phyloP scores from a whole-genome alignment of 257 asterid species.

The Solanum sitiens region DNA sequence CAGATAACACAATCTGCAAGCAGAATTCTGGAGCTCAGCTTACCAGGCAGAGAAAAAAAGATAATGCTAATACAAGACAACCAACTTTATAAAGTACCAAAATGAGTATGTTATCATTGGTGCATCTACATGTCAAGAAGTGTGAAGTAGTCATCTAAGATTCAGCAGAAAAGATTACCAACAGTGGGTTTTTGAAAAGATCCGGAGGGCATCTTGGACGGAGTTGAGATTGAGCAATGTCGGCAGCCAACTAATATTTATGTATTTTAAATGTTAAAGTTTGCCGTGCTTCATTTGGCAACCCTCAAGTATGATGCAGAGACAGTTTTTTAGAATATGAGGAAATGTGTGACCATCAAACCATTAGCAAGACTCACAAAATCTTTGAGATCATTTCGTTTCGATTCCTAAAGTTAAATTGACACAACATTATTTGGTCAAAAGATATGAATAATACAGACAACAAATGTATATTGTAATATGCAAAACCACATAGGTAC shows the following conservation, averaged over 20 bases:
- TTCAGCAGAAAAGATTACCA: slow-evolving; percentile 33
- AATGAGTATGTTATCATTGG: neutral
- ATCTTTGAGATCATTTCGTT: slow-evolving; percentile 67
- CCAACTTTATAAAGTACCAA: neutral
- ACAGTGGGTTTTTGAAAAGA: slow-evolving; percentile 63
- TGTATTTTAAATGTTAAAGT: slow-evolving; percentile 81
- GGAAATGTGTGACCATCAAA: slow-evolving; percentile 91
- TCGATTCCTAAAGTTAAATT: slow-evolving; percentile 50
- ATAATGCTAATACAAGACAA: neutral
- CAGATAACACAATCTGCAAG: slow-evolving; percentile 84
- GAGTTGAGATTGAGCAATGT: slow-evolving; percentile 61
- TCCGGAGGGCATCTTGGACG: slow-evolving; percentile 73
- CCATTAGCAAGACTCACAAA: slow-evolving; percentile 79
- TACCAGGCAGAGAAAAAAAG: neutral
- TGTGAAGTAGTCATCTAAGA: neutral
- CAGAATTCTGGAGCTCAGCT: slow-evolving; percentile 1
- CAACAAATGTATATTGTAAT: neutral
- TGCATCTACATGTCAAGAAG: neutral
- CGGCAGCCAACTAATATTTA: slow-evolving; percentile 63
- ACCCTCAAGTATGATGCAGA: slow-evolving; percentile 73
- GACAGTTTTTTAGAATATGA: slow-evolving; percentile 63
- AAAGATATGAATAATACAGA: neutral
- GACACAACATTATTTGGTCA: neutral
- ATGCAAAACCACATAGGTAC: neutral
- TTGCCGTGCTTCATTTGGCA: slow-evolving; percentile 40